Evolutionary conservation across 805 yeast genomes (phyloP).

Genomic region (Candida orba): DNA sequence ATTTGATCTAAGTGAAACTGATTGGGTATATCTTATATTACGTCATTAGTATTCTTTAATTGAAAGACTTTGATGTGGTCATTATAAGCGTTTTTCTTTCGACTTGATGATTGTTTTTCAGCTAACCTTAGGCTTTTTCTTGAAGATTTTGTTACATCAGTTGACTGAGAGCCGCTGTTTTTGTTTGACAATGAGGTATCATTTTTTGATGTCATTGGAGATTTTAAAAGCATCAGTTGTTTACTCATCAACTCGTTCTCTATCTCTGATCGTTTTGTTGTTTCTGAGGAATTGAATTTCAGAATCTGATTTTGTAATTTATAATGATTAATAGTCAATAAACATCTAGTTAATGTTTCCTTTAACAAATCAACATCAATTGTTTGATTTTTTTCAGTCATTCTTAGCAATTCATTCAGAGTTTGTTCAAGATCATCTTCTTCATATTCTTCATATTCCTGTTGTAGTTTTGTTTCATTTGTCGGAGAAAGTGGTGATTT

Average conservation of each 20-base stretch:
- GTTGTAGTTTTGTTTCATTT: background rate
- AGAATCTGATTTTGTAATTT: constrained; percentile 17
- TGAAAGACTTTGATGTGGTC: constrained; percentile 14
- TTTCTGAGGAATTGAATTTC: constrained; percentile 17
- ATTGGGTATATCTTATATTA: no score
- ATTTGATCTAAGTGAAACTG: no score
- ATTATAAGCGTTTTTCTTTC: constrained; percentile 7
- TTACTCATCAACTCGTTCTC: constrained; percentile 19
- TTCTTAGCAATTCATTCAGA: background rate
- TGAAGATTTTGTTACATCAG: background rate
- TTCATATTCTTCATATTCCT: background rate
- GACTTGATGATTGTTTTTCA: constrained; percentile 6
- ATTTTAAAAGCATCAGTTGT: constrained; percentile 15
- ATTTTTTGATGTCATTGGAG: constrained; percentile 14
- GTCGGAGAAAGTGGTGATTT: constrained; percentile 9
- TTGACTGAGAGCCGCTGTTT: no score
- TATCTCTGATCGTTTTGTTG: constrained; percentile 15
- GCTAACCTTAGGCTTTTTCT: constrained; percentile 8
- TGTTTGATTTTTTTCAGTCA: constrained; percentile 1
- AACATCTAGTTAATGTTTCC: constrained; percentile 7
- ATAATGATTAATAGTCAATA: constrained; percentile 14
- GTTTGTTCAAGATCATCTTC: constrained; percentile 2
- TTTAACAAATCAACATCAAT: constrained; percentile 3
- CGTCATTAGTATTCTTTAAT: constrained; percentile 9
- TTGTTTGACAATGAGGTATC: background rate